phyloP scores from a whole-genome alignment of 257 asterid species.

The Penstemon eatonii region DNA sequence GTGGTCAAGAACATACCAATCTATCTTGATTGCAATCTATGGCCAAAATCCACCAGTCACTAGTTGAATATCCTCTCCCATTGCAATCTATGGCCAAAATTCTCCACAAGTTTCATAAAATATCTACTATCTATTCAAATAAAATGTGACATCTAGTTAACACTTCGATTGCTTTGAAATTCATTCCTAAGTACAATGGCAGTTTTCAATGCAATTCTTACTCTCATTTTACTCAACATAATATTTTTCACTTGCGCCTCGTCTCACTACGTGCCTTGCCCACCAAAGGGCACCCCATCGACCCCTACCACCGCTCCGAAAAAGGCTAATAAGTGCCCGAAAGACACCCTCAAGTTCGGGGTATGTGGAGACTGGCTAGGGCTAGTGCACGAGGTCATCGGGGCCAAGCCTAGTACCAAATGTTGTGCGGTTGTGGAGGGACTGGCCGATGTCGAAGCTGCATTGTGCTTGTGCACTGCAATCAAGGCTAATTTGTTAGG shows the following conservation, averaged over 20 bases:
- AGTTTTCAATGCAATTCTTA: slow-evolving; percentile 28
- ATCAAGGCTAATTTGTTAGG: slow-evolving; percentile 73
- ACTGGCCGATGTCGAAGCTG: slow-evolving; percentile 80
- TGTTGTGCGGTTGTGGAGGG: slow-evolving; percentile 72
- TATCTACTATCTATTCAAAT: slow-evolving; percentile 8
- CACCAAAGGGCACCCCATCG: slow-evolving; percentile 32
- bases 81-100: slow-evolving; percentile 34
- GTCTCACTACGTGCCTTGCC: slow-evolving; percentile 50
- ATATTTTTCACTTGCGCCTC: slow-evolving; percentile 51
- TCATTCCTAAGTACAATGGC: slow-evolving; percentile 39
- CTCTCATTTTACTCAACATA: slow-evolving; percentile 42
- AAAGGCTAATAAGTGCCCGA: slow-evolving; percentile 60
- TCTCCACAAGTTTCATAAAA: slow-evolving; percentile 15
- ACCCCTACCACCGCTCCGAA: slow-evolving; percentile 35
- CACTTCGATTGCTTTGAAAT: neutral
- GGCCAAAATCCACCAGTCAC: slow-evolving; percentile 24
- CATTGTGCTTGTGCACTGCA: slow-evolving; percentile 82
- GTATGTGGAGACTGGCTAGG: slow-evolving; percentile 89
- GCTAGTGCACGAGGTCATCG: slow-evolving; percentile 71
- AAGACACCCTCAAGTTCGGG: slow-evolving; percentile 78
- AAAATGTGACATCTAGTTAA: slow-evolving; percentile 8
- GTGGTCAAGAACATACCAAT: slow-evolving; percentile 18
- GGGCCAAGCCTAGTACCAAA: slow-evolving; percentile 55
- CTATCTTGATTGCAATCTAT: neutral
- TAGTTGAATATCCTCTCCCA: slow-evolving; percentile 23